These are phyloP conservation scores for Solanum piurae DNA, from an alignment of 257 asterid species.

Conservation along the genomic window DNA sequence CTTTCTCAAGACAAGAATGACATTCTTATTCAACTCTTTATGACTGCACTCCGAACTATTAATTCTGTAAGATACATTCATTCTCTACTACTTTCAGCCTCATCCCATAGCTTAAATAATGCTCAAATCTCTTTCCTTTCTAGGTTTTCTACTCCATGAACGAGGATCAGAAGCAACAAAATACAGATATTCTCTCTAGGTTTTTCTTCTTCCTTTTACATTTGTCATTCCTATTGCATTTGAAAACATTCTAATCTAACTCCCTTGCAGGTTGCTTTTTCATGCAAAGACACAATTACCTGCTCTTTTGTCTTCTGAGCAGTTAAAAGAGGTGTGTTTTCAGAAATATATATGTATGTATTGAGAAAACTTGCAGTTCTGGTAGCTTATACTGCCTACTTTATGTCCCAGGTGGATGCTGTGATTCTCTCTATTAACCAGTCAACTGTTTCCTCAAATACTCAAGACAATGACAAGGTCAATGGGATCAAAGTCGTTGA, in stretches of 20 bases:
- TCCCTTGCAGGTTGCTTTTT: conserved; percentile 47
- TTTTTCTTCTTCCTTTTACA: conserved; percentile 12
- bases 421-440: conserved; percentile 28
- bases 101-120: not conserved
- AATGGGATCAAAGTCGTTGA: conserved; percentile 17
- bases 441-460: conserved; percentile 13
- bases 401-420: conserved; percentile 50
- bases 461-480: conserved; percentile 7
- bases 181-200: conserved; percentile 45
- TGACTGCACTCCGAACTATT: conserved; percentile 38
- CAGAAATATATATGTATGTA: not conserved
- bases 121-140: conserved; percentile 18
- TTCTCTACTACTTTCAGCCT: not conserved
- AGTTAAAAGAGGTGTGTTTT: conserved; percentile 59
- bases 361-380: not conserved
- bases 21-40: conserved; percentile 34
- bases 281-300: conserved; percentile 45
- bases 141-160: conserved; percentile 70
- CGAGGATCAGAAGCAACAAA: conserved; percentile 34
- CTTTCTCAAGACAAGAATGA: conserved; percentile 44
- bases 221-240: not conserved
- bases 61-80: conserved; percentile 37
- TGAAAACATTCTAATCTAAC: not conserved
- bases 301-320: conserved; percentile 49
- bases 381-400: conserved; percentile 14